A percentile compares a stretch with the other conserved stretches of the same genome.
phyloP scores from a whole-genome alignment of 116 monocot genomes.

The Phalaenopsis hybrid region DNA sequence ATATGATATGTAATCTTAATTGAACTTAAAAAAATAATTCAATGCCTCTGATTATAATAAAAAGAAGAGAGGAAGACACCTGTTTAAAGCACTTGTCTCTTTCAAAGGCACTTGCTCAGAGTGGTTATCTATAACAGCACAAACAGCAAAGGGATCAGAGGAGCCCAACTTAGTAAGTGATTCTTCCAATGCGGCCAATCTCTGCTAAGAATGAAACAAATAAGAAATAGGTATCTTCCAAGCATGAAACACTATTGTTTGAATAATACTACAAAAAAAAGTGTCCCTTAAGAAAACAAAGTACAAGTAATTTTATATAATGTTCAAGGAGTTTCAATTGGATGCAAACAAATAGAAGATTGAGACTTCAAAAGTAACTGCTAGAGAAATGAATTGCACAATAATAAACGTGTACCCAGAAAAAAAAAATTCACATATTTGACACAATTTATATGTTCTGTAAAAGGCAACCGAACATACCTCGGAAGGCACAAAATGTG shows the following conservation, averaged over 20 bases:
- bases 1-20: background rate
- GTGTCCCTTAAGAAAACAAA: background rate
- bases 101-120: constrained; percentile 54
- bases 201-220: constrained; percentile 36
- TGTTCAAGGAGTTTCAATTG: background rate
- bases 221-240: background rate
- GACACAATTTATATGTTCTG: background rate
- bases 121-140: constrained; percentile 60
- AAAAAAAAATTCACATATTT: background rate
- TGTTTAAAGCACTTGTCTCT: constrained; percentile 53
- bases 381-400: background rate
- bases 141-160: constrained; percentile 55
- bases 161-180: constrained; percentile 42
- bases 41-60: background rate
- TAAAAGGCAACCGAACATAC: constrained; percentile 19
- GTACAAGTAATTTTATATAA: background rate
- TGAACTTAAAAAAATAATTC: background rate
- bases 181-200: constrained; percentile 52
- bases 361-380: background rate
- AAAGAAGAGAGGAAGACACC: constrained; percentile 26
- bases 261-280: background rate
- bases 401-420: background rate
- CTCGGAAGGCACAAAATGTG: constrained; percentile 75
- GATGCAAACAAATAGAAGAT: background rate
- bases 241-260: background rate